Base-by-base conservation (phyloP, 1,139 yeast genomes). In the Hansenula sp. region DNA sequence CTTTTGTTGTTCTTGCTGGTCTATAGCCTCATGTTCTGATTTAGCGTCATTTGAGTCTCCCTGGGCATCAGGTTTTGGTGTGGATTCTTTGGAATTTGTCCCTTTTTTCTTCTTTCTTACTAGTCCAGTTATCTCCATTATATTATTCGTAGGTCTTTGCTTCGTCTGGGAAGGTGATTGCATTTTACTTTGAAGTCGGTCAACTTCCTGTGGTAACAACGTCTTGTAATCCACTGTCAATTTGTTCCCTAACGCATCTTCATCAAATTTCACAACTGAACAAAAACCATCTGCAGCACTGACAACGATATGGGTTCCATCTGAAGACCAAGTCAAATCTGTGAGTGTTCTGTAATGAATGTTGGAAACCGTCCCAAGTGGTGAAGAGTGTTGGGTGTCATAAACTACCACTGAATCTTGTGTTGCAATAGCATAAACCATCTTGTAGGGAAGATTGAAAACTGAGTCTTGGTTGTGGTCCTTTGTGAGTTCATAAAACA, bases 251-350 rank as follows among this genome's bases (percentile, higher is more conserved):
- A 87, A 72, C 18, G 74, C 71, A 1, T 66, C 74, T 2, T 63
- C 60, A 4, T 73, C 75, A 46, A 87, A 79, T 6, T 67, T 63
- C 3, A 89, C 63, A 34, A 75, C 74, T 1, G 96, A 85, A 55
- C 97, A 87, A 58, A 89, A 91, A 19, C 99, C 99, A 63, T 94
- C 99, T 0, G 96, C 85, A 0, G 97, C 87, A n/a, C 96, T 80
- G 29, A 85, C 74, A 51, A 91, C 69, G 25, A 93, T 65, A 16
- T 77, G 68, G n/a, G 66, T 65, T 0, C 98, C 99, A 60, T 86
- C 89, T 3, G 68, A 66, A 35, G 86, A 76, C 99, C 99, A 94
- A 11, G 84, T 68, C 42, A 91, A 61, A 60, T 93, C 99, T 0
- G 99, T 91, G 33, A 93, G 76, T 0, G 95, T 80, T 3, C 94